Evolutionary conservation across 192 early-diverging fungal species (phyloP), one percentile per base, ranked within the genome.

Genomic region (Coemansia sp.): DNA sequence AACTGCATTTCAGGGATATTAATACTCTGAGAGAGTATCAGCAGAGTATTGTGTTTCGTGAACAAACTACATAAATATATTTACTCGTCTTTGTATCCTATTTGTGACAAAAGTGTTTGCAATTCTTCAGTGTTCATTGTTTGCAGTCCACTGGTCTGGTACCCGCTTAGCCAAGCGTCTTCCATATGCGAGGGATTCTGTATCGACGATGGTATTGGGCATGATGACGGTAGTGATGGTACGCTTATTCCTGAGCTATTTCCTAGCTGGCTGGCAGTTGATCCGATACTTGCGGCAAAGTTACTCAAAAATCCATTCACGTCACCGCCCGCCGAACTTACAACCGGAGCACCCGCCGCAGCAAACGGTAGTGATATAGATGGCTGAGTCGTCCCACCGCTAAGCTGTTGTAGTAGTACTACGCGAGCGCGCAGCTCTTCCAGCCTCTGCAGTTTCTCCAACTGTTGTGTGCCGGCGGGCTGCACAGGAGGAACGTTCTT

Each of bases 261-360:
- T 16, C 76, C 81, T 0, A 84, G 71, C 49, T 84, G 82, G 69
- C 52, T 80, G 18, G 82, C 78, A 7, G 80, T 65, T 0, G 78
- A 70, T 3, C 82, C 82, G 9, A 84, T 75, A 46, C 78, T 84
- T 12, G 75, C 78, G 0, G 82, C 82, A 77, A 84, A 84, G 62
- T 62, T 79, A 52, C 52, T 75, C 36, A 84, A 63, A 44, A 84
- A 84, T 22, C 78, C 82, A 36, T 62, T 72, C n/a, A 75, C 73
- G 22, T 83, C 76, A 13, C 44, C 72, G 16, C 22, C 39, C 15
- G 7, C 33, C 44, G 44, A 46, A 16, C 18, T 46, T 8, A 36
- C 36, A 36, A 3, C 41, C 41, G 41, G 41, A n/a, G 49, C 6
- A 6, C n/a, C 9, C 5, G 24, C 24, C 24, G 24, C 24, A 27